A percentile compares a stretch with the other conserved stretches of the same genome.
Conservation (phyloP, 108 stramenopile species). For the Cyclotella sp. region DNA sequence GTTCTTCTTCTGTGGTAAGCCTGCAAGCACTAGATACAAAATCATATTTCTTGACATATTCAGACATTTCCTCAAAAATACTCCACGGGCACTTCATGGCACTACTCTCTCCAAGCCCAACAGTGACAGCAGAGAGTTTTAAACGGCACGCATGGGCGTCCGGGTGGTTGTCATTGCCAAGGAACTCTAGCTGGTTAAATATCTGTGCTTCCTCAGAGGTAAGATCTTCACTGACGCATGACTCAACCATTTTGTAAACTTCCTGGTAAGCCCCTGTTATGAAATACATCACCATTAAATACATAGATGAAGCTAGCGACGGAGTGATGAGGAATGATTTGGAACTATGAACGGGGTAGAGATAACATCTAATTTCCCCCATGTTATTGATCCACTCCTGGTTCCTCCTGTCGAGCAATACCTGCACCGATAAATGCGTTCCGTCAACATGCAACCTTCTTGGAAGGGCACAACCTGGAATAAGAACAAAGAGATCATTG, state of each 20-base stretch:
- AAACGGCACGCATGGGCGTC: constrained; percentile 96
- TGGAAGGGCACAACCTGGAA: constrained; percentile 94
- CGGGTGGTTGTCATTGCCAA: constrained; percentile 94
- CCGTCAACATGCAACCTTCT: constrained; percentile 86
- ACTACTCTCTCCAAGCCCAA: constrained; percentile 86
- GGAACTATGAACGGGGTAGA: constrained; percentile 97
- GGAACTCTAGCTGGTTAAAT: constrained; percentile 91
- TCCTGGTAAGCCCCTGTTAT: constrained; percentile 96
- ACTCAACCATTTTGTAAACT: constrained; percentile 95
- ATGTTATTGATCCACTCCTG: constrained; percentile 97
- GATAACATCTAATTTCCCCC: constrained; percentile 95
- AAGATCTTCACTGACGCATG: constrained; percentile 96
- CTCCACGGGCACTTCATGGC: constrained; percentile 94
- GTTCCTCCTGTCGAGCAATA: constrained; percentile 93
- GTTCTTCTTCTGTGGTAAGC: constrained; percentile 89
- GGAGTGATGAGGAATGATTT: constrained; percentile 93
- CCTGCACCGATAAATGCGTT: constrained; percentile 83
- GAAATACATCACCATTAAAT: constrained; percentile 96
- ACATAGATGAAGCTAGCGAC: constrained; percentile 95
- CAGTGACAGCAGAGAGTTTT: constrained; percentile 90
- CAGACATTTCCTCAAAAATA: constrained; percentile 87
- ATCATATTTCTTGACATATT: constrained; percentile 88
- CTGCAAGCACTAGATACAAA: constrained; percentile 91
- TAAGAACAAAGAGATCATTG: constrained; percentile 93
- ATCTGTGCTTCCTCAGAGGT: constrained; percentile 94